A percentile compares a stretch with the other conserved stretches of the same genome.
phyloP scores from a whole-genome alignment of 208 protist genomes.

The Strigomonas oncopelti region DNA sequence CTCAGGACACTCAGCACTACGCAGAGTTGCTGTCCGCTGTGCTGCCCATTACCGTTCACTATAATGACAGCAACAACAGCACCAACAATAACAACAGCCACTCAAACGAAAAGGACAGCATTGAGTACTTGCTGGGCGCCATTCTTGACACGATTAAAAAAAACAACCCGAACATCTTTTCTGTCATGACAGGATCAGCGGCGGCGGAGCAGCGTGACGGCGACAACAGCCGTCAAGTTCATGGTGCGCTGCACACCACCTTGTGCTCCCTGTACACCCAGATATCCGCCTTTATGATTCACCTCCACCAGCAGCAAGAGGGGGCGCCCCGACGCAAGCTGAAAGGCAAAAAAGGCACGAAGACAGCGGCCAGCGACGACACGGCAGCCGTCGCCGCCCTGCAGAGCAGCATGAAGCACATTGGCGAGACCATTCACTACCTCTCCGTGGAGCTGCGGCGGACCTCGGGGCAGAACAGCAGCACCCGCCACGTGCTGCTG shows the following conservation, averaged over 20 bases:
- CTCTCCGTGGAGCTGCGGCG: neutral
- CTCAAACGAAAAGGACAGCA: neutral
- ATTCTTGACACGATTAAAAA: neutral
- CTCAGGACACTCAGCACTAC: neutral
- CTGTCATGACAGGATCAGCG: neutral
- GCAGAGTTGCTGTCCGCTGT: neutral
- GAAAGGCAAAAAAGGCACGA: neutral
- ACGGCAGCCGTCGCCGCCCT: neutral
- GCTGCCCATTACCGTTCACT: neutral
- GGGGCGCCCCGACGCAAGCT: neutral
- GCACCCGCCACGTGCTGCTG: constrained; percentile 41
- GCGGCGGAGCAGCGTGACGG: neutral
- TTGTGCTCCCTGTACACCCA: neutral
- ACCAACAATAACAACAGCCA: neutral
- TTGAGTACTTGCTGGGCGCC: neutral
- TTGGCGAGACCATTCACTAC: neutral
- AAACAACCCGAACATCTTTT: neutral
- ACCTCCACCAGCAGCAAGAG: neutral
- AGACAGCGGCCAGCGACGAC: too few species aligned
- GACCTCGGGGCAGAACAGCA: constrained; percentile 2
- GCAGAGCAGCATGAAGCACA: constrained; percentile 1
- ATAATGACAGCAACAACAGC: neutral
- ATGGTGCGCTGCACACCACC: neutral
- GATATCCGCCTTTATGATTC: constrained; percentile 1
- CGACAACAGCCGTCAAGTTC: neutral